These are phyloP conservation scores for Aspergillus thermomutatus DNA, from an alignment of 2,329 filamentous ascomycete species.

Conservation along the genomic window DNA sequence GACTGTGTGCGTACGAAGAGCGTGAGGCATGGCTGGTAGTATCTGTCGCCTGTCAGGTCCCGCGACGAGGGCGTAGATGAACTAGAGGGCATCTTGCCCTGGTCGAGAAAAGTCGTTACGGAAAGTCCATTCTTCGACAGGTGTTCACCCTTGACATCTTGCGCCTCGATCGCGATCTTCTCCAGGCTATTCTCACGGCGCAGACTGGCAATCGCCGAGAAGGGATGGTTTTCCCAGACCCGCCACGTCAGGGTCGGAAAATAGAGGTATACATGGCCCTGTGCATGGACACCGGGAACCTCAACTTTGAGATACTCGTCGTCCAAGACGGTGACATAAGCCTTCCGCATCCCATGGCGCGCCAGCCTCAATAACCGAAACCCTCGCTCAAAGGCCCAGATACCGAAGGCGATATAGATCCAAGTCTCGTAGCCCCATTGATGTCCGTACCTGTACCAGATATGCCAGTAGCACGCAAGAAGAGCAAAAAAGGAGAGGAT, in stretches of 20 bases:
- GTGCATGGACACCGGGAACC: background rate
- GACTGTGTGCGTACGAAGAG: background rate
- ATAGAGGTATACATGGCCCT: slow-evolving; percentile 3
- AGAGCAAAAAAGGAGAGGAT: slow-evolving; percentile 28
- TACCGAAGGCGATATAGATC: slow-evolving; percentile 14
- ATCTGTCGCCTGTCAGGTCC: background rate
- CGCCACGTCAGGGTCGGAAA: slow-evolving; percentile 4
- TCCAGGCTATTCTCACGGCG: background rate
- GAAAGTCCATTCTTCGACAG: background rate
- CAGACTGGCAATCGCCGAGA: slow-evolving; percentile 1
- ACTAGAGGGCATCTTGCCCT: background rate
- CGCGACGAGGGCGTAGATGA: background rate
- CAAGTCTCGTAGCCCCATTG: slow-evolving; percentile 49
- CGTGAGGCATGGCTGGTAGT: background rate
- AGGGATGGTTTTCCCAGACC: slow-evolving; percentile 6
- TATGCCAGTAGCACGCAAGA: slow-evolving; percentile 35
- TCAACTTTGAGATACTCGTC: slow-evolving; percentile 2
- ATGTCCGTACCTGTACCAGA: slow-evolving; percentile 37
- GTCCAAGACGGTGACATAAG: background rate
- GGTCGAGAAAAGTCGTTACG: background rate
- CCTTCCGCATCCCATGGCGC: background rate
- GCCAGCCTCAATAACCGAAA: background rate
- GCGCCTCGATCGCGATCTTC: background rate
- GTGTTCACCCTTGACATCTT: background rate
- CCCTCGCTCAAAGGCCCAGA: background rate